phyloP scores from a whole-genome alignment of 352 stramenopile genomes.

The Globisporangium rhizosaccharum region DNA sequence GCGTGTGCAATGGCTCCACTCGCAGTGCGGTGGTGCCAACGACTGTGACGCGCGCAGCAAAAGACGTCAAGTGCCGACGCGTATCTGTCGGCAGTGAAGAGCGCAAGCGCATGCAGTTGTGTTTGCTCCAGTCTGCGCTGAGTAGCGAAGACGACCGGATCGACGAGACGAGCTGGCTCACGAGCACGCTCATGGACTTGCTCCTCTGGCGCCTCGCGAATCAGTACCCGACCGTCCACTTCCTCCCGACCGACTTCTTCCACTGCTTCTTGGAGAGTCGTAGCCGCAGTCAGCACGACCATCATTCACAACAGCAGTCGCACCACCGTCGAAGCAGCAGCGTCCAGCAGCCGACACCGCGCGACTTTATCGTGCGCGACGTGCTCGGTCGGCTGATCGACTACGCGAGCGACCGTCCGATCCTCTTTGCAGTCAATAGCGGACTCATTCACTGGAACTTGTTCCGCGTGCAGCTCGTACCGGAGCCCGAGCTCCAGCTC shows the following conservation, averaged over 20 bases:
- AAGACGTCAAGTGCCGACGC: conserved; percentile 4
- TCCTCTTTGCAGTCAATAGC: conserved; percentile 84
- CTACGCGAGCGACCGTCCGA: conserved; percentile 40
- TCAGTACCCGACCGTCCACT: conserved; percentile 63
- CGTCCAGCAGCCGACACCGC: too few species aligned
- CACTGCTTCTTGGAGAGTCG: conserved; percentile 48
- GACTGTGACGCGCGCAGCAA: conserved; percentile 2
- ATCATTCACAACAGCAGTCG: background rate
- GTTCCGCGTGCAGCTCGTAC: conserved; percentile 70
- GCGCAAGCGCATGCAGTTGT: conserved; percentile 13
- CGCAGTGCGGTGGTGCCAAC: conserved; percentile 6
- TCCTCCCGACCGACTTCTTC: conserved; percentile 85
- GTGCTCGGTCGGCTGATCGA: conserved; percentile 64
- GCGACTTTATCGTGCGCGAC: conserved; percentile 36
- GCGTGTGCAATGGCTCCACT: too few species aligned
- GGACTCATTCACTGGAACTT: conserved; percentile 87
- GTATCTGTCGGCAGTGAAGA: conserved; percentile 10
- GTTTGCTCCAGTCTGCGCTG: conserved; percentile 50
- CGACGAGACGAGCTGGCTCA: conserved; percentile 82
- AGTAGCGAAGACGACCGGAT: conserved; percentile 49
- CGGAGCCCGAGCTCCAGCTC: conserved; percentile 67
- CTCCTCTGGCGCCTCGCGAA: conserved; percentile 77
- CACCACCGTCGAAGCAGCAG: too few species aligned
- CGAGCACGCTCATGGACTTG: conserved; percentile 77
- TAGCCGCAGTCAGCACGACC: conserved; percentile 5